Conservation (phyloP, 306 rosid genomes). For the Castanospermum australe region DNA sequence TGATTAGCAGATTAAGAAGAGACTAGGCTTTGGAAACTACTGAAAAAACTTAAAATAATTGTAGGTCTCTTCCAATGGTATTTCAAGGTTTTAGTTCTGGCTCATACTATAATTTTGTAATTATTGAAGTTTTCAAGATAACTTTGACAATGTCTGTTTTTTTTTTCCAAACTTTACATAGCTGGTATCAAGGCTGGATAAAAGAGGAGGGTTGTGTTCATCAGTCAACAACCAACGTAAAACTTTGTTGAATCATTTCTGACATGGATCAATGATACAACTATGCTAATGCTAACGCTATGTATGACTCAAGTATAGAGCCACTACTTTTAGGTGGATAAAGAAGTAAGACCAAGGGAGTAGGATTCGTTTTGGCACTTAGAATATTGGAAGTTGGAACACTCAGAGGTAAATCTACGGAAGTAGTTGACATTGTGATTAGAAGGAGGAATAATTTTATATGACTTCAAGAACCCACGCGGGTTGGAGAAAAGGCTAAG, state of each 20-base stretch:
- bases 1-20: background rate
- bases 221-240: background rate
- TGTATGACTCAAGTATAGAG: background rate
- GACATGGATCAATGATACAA: background rate
- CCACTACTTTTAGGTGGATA: background rate
- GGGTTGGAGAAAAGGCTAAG: background rate
- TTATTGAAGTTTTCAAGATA: background rate
- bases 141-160: background rate
- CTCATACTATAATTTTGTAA: background rate
- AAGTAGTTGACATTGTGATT: background rate
- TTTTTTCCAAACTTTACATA: background rate
- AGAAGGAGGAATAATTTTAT: background rate
- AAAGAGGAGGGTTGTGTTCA: background rate
- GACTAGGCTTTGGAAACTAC: background rate
- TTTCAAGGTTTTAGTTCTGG: background rate
- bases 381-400: background rate
- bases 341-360: too few species aligned
- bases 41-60: background rate
- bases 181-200: background rate
- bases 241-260: background rate
- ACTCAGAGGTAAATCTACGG: background rate
- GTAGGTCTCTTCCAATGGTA: background rate
- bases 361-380: background rate
- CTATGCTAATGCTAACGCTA: background rate
- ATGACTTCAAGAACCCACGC: background rate